Base-by-base conservation (phyloP, 768 basidiomycete genomes). In the Lactarius deliciosus region DNA sequence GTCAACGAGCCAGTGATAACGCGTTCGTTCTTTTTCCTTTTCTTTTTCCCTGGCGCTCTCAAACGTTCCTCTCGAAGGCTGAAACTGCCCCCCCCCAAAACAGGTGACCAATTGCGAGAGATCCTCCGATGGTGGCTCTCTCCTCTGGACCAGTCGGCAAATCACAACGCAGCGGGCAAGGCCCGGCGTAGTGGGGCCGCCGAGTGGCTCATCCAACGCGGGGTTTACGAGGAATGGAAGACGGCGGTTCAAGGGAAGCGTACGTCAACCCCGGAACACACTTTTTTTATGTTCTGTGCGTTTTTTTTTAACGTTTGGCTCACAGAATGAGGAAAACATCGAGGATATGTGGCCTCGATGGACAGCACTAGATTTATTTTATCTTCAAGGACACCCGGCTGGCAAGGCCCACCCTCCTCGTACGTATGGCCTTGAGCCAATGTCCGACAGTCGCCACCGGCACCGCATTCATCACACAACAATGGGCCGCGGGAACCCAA, bases 191-290 rank as follows among this genome's bases (percentile, higher is more conserved):
- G 22, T 2, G 53, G 38, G 11, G 43, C 53, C 4, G 50, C 64
- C 53, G 22, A 40, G 6, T 65, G 64, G 59, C 55, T 65, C 28
- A 43, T 36, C 45, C 18, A 56, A 15, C 38, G 64, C 1, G 22
- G 34, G 30, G 59, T 61, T 32, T 65, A 55, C 41, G n/a, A 55
- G n/a, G 53, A 60, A 9, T 61, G 64, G 64, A 65, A 61, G 28
- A 28, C 30, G 22, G 25, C 2, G 18, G 64, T 57, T 20, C 34
- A 57, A 30, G 56, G 56, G 34, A 57, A 57, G n/a, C 56, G 56
- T 57, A 36, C 28, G 55, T 36, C 10, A 28, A 28, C n/a, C n/a
- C n/a, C n/a, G n/a, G n/a, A n/a, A n/a, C n/a, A n/a, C n/a, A n/a
- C 25, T 28, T 20, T 18, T 36, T 11, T 36, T 36, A 4, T 0